These are phyloP conservation scores for Saccharomyces hybrid DNA, from an alignment of 1,139 yeast species.

Conservation along the genomic window DNA sequence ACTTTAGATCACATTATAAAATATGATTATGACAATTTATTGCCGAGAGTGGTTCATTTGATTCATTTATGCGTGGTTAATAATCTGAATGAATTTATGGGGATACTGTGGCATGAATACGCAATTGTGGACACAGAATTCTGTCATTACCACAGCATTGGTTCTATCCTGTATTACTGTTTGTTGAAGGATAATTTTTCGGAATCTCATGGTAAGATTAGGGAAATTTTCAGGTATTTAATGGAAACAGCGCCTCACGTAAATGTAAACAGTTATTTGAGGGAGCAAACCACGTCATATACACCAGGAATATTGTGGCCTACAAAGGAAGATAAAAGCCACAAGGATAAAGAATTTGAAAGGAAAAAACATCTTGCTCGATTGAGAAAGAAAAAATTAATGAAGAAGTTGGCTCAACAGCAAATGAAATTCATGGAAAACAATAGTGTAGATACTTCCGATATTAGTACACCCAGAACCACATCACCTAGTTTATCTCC, in stretches of 20 bases:
- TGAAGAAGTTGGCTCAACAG: conserved; percentile 73
- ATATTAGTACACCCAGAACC: conserved; percentile 34
- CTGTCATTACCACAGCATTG: conserved; percentile 37
- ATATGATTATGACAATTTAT: conserved; percentile 45
- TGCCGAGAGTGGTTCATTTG: conserved; percentile 58
- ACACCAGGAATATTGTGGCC: conserved; percentile 24
- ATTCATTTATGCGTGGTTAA: conserved; percentile 48
- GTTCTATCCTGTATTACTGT: conserved; percentile 39
- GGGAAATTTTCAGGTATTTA: conserved; percentile 44
- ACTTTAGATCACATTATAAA: conserved; percentile 40
- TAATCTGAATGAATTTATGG: conserved; percentile 23
- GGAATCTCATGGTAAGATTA: conserved; percentile 43
- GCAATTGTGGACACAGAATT: conserved; percentile 36
- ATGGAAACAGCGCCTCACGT: conserved; percentile 27
- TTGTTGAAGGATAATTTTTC: conserved; percentile 37
- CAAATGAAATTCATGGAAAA: conserved; percentile 63
- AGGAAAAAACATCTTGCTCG: conserved; percentile 62
- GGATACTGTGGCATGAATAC: conserved; percentile 33
- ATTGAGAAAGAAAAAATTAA: conserved; percentile 60
- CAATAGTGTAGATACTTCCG: conserved; percentile 32
- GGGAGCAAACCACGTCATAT: conserved; percentile 32
- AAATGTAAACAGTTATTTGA: conserved; percentile 26
- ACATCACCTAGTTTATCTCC: conserved; percentile 21
- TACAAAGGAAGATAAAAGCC: conserved; percentile 12
- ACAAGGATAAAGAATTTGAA: conserved; percentile 39